Percentiles rank a stretch among this genome's conserved stretches.
Evolutionary conservation across 2,329 filamentous ascomycete species (phyloP).

Genomic region (Aureobasidium lini): DNA sequence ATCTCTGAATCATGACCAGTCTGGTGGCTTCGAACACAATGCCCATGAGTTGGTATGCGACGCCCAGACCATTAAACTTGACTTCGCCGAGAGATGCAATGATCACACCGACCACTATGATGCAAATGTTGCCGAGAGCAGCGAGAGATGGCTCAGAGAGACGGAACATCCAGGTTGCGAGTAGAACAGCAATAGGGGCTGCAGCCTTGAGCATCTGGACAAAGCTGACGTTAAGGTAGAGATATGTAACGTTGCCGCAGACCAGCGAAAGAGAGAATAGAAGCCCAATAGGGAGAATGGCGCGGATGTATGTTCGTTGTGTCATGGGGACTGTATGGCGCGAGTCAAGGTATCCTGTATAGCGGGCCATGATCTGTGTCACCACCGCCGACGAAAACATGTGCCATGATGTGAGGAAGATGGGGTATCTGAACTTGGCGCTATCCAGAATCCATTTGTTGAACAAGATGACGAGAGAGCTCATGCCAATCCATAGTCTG

Average conservation of each 20-base stretch:
- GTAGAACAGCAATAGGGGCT: conserved; percentile 19
- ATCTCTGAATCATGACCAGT: conserved; percentile 18
- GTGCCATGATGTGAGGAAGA: conserved; percentile 23
- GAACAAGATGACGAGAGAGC: conserved; percentile 78
- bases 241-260: conserved; percentile 22
- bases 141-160: conserved; percentile 16
- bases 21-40: conserved; percentile 19
- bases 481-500: conserved; percentile 69
- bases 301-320: conserved; percentile 19
- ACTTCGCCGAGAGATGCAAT: conserved; percentile 20
- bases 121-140: conserved; percentile 19
- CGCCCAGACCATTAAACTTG: conserved; percentile 19
- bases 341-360: conserved; percentile 20
- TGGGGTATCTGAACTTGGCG: conserved; percentile 50
- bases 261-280: conserved; percentile 21
- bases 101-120: conserved; percentile 20
- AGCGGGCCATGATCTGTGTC: conserved; percentile 21
- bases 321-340: conserved; percentile 22
- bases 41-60: conserved; percentile 17
- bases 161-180: conserved; percentile 18
- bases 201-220: conserved; percentile 24
- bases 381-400: conserved; percentile 21
- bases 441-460: conserved; percentile 85
- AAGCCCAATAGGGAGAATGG: conserved; percentile 22
- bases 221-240: conserved; percentile 22